Conservation (phyloP, 2,329 filamentous ascomycete species). For the Fusarium incarnatum region DNA sequence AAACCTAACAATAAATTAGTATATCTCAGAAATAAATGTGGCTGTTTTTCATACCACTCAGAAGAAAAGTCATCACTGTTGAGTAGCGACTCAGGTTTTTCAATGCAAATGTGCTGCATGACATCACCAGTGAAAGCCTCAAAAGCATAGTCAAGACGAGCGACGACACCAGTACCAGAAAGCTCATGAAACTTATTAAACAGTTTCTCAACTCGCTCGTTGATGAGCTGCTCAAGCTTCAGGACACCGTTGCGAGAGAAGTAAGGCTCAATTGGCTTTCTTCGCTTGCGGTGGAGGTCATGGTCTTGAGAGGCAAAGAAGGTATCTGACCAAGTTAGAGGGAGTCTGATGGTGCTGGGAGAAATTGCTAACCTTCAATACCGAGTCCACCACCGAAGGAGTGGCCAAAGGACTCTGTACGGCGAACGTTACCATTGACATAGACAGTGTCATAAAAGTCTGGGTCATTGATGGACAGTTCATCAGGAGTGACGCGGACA, state of each 20-base stretch:
- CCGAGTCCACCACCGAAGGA: background rate
- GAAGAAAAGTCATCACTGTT: background rate
- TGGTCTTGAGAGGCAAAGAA: background rate
- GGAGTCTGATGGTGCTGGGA: rapidly evolving
- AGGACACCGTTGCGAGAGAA: background rate
- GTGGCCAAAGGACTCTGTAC: background rate
- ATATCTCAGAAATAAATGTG: rapidly evolving
- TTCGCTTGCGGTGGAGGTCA: background rate
- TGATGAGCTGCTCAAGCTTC: background rate
- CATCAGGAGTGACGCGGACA: background rate
- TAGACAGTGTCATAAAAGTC: background rate
- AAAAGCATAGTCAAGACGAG: background rate
- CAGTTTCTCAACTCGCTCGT: background rate
- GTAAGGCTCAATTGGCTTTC: background rate
- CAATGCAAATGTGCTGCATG: background rate
- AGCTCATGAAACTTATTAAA: background rate
- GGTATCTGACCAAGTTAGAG: background rate
- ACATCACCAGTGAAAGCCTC: background rate
- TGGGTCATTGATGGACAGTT: background rate
- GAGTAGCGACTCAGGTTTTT: background rate
- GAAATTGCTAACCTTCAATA: background rate
- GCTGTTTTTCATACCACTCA: background rate
- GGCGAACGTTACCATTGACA: background rate
- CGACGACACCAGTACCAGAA: background rate
- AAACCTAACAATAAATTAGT: background rate